Conservation (phyloP, 345 rosid genomes). For the Geranium brycei region DNA sequence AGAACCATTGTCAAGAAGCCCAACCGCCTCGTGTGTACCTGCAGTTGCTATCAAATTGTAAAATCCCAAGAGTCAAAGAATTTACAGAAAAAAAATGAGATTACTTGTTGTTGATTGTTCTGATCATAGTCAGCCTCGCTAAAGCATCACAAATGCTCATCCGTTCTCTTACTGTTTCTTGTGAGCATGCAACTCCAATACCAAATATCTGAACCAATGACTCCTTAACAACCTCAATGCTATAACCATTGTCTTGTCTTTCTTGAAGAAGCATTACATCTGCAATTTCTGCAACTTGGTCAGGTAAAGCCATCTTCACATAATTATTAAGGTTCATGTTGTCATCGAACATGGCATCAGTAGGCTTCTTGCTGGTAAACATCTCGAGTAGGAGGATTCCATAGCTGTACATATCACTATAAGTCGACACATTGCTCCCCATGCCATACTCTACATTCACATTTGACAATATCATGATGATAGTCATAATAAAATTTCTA, state of each 20-base stretch:
- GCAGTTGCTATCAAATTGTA: too few relatives aligned
- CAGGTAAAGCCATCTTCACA: conserved; percentile 10
- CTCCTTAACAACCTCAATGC: not conserved
- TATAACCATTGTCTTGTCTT: not conserved
- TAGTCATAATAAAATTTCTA: not conserved
- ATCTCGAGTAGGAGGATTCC: conserved; percentile 24
- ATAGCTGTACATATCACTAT: conserved; percentile 25
- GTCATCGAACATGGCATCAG: conserved; percentile 17
- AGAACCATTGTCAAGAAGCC: too few relatives aligned
- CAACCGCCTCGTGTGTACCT: too few relatives aligned
- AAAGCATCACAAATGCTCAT: conserved; percentile 11
- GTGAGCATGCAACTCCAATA: conserved; percentile 19
- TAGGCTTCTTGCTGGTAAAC: conserved; percentile 27
- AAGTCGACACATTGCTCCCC: conserved; percentile 22
- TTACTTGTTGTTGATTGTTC: not conserved
- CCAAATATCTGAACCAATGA: conserved; percentile 11
- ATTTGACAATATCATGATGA: not conserved
- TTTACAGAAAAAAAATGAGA: too few relatives aligned
- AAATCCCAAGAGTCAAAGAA: too few relatives aligned
- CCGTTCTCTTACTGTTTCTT: conserved; percentile 11
- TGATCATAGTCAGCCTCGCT: conserved; percentile 14
- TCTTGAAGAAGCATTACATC: conserved; percentile 10
- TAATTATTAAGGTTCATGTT: conserved; percentile 16
- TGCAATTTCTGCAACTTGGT: not conserved
- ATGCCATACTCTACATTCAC: conserved; percentile 25